Conservation (phyloP, 2,329 filamentous ascomycete species). For the Fusarium devonianum region DNA sequence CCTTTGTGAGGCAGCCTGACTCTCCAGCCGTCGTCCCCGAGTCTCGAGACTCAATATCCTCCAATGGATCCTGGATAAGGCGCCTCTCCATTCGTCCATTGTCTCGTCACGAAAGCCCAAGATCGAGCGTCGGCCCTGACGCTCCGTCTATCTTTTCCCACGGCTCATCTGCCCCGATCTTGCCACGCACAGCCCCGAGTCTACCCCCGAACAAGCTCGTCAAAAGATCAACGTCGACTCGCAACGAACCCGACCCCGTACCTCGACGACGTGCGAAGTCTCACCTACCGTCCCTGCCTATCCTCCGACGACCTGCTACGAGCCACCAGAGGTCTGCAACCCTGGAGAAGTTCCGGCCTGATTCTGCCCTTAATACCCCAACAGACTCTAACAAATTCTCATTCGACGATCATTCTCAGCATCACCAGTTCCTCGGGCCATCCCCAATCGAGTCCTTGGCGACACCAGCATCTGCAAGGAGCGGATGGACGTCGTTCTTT, state of each 20-base stretch:
- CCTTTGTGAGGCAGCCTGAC: conserved; percentile 52
- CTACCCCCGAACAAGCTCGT: conserved; percentile 77
- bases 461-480: conserved; percentile 24
- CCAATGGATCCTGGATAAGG: conserved; percentile 74
- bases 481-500: conserved; percentile 65
- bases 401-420: conserved; percentile 46
- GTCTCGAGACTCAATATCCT: conserved; percentile 65
- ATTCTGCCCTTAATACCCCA: conserved; percentile 39
- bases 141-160: conserved; percentile 73
- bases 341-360: conserved; percentile 61
- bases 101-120: conserved; percentile 69
- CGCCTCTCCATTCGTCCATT: conserved; percentile 71
- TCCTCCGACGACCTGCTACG: conserved; percentile 76
- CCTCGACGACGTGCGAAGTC: conserved; percentile 61
- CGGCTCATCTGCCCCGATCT: conserved; percentile 70
- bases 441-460: conserved; percentile 36
- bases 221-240: conserved; percentile 71
- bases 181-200: conserved; percentile 53
- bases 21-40: conserved; percentile 51
- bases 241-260: conserved; percentile 52
- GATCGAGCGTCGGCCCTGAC: conserved; percentile 70
- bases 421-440: conserved; percentile 42
- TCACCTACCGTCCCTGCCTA: conserved; percentile 69
- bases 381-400: conserved; percentile 44
- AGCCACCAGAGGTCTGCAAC: conserved; percentile 80